These are phyloP conservation scores for Fusarium humuli DNA, from an alignment of 2,329 filamentous ascomycete genomes.

Conservation along the genomic window DNA sequence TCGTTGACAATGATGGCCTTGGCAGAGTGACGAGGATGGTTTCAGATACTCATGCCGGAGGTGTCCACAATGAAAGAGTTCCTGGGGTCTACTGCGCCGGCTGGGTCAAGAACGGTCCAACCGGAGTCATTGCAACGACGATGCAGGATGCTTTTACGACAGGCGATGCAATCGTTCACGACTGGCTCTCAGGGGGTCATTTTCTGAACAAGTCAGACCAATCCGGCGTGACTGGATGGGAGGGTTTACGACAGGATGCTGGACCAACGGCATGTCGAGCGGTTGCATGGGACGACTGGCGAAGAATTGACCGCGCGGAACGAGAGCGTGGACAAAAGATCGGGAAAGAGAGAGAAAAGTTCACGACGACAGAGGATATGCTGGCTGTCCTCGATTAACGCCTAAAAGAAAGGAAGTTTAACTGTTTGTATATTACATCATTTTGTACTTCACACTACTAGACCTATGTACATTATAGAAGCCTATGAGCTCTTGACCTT, in stretches of 20 bases:
- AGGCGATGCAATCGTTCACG: constrained; percentile 83
- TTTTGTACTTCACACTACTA: constrained; percentile 34
- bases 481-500: constrained; percentile 77
- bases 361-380: constrained; percentile 69
- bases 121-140: constrained; percentile 93
- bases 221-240: constrained; percentile 71
- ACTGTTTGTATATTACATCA: constrained; percentile 46
- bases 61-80: constrained; percentile 56
- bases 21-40: constrained; percentile 72
- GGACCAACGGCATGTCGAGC: constrained; percentile 65
- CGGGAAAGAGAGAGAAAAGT: constrained; percentile 84
- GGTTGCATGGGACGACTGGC: constrained; percentile 88
- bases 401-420: constrained; percentile 32
- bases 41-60: constrained; percentile 42
- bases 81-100: constrained; percentile 91
- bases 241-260: constrained; percentile 74
- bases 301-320: constrained; percentile 83
- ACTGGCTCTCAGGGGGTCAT: constrained; percentile 68
- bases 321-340: constrained; percentile 69
- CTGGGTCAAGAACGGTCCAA: constrained; percentile 96
- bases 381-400: constrained; percentile 60
- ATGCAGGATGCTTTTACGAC: constrained; percentile 95
- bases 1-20: constrained; percentile 83
- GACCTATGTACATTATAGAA: constrained; percentile 36
- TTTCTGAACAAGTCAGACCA: constrained; percentile 52